These are phyloP conservation scores for Bimuria novae-zelandiae DNA, from an alignment of 2,329 filamentous ascomycete genomes.

Conservation along the genomic window DNA sequence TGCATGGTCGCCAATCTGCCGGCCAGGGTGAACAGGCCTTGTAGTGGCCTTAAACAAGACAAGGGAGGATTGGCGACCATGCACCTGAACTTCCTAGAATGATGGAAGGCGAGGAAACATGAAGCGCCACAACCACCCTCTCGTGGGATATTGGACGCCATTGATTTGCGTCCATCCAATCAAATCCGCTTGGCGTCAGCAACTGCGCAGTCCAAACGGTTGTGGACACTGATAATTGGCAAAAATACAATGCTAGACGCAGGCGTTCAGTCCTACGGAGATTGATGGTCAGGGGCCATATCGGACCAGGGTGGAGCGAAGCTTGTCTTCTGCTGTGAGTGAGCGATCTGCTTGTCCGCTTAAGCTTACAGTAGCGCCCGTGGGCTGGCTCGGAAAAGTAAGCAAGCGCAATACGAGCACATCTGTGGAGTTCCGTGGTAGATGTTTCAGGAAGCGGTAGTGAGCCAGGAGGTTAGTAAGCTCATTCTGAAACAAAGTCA, in stretches of 20 bases:
- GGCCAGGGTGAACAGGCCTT: too few relatives aligned
- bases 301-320: not conserved
- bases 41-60: too few relatives aligned
- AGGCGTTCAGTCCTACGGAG: constrained; percentile 5
- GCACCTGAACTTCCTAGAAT: too few relatives aligned
- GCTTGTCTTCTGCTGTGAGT: constrained; percentile 1
- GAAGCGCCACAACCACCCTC: not conserved
- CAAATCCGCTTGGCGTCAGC: not conserved
- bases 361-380: constrained; percentile 10
- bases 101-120: not conserved
- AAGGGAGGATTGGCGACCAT: too few relatives aligned
- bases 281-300: not conserved
- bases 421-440: constrained; percentile 3
- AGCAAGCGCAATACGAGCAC: not conserved
- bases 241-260: not conserved
- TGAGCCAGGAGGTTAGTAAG: constrained; percentile 1
- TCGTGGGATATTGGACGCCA: not conserved
- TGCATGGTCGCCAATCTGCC: too few relatives aligned
- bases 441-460: constrained; percentile 1
- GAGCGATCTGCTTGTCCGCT: not conserved
- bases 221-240: not conserved
- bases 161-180: not conserved
- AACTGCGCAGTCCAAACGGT: not conserved
- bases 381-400: not conserved
- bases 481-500: not conserved